These are phyloP conservation scores for Colletotrichum acutatum DNA, from an alignment of 2,329 filamentous ascomycete genomes.

Conservation along the genomic window DNA sequence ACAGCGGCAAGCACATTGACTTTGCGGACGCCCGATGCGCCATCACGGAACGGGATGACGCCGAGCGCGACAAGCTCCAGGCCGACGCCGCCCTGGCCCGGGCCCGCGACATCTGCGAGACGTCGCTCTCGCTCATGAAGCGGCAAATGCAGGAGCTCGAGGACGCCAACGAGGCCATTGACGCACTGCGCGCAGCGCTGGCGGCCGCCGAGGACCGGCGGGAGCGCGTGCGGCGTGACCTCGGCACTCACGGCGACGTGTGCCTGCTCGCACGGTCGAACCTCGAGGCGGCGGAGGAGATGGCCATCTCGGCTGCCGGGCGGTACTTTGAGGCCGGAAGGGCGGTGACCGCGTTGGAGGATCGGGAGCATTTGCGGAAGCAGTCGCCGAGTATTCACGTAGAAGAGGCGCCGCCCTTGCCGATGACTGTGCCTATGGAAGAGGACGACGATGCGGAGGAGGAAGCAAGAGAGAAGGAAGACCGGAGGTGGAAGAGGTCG, in stretches of 20 bases:
- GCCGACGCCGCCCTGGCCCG: conserved; percentile 29
- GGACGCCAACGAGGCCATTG: conserved; percentile 30
- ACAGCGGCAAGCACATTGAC: conserved; percentile 27
- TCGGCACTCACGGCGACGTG: conserved; percentile 24
- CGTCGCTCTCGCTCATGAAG: conserved; percentile 30
- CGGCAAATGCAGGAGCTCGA: conserved; percentile 34
- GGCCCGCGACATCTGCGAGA: conserved; percentile 27
- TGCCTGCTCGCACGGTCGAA: conserved; percentile 24
- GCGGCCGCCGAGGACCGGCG: conserved; percentile 24
- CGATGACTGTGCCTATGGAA: neutral
- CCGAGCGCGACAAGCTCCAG: conserved; percentile 33
- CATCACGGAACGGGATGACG: conserved; percentile 33
- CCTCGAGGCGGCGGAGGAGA: conserved; percentile 30
- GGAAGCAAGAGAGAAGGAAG: neutral
- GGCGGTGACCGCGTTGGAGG: conserved; percentile 21
- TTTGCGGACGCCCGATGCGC: conserved; percentile 32
- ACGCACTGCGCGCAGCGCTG: neutral
- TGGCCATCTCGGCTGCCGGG: conserved; percentile 31
- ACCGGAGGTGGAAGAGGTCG: conserved; percentile 22
- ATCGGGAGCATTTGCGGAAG: conserved; percentile 2
- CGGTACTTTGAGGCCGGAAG: conserved; percentile 21
- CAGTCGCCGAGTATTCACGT: neutral
- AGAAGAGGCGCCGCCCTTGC: neutral
- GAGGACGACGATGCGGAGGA: neutral
- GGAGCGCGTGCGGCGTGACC: conserved; percentile 18